Conservation (phyloP, 1,284 basidiomycete genomes). For the Trametes hirsuta region DNA sequence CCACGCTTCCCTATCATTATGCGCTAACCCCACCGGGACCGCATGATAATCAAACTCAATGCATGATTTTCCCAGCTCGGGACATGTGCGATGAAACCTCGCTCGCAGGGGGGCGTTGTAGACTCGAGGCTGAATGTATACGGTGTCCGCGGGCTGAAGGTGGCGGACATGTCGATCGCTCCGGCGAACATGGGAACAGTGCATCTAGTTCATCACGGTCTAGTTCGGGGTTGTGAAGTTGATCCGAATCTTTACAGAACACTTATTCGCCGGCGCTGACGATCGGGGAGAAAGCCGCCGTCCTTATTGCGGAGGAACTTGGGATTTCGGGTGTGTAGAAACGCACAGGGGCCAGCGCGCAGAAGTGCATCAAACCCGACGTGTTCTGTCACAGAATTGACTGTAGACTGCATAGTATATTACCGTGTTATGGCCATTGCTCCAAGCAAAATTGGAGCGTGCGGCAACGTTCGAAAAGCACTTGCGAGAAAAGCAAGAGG, state of each 20-base stretch:
- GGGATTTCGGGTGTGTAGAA: constrained; percentile 29
- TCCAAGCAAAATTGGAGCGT: too few species aligned
- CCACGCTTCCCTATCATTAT: neutral
- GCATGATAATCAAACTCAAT: neutral
- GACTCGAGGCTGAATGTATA: constrained; percentile 66
- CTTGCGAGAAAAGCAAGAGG: too few species aligned
- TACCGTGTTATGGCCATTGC: too few species aligned
- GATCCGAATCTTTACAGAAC: constrained; percentile 29
- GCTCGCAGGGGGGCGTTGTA: constrained; percentile 60
- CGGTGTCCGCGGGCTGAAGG: constrained; percentile 59
- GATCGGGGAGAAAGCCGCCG: constrained; percentile 52
- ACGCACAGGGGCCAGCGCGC: too few species aligned
- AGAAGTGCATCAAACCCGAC: too few species aligned
- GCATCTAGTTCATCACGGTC: neutral
- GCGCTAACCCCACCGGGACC: neutral
- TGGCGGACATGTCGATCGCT: constrained; percentile 50
- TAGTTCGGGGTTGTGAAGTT: neutral
- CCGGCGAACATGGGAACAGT: constrained; percentile 10
- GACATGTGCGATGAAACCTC: constrained; percentile 70
- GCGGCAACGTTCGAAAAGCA: too few species aligned
- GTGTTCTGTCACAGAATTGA: too few species aligned
- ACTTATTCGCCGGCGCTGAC: constrained; percentile 51
- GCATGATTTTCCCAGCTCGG: constrained; percentile 45
- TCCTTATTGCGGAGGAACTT: constrained; percentile 50
- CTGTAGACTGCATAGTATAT: too few species aligned